phyloP scores from a whole-genome alignment of 1,284 basidiomycete genomes.

The Takashimella koratensis region DNA sequence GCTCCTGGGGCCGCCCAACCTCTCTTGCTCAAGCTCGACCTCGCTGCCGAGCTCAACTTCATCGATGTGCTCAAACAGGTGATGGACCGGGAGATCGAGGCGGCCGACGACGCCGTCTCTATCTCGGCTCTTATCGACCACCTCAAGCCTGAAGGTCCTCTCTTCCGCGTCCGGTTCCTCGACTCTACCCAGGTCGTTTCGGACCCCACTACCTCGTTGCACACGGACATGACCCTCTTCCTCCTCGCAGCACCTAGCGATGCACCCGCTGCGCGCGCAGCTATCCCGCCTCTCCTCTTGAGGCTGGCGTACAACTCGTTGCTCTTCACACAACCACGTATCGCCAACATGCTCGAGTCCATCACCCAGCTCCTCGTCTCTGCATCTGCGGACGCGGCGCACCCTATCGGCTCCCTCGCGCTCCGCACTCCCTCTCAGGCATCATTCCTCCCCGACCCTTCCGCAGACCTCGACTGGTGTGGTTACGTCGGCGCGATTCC shows the following conservation, averaged over 20 bases:
- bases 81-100: slow-evolving; percentile 70
- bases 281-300: slow-evolving; percentile 62
- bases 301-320: slow-evolving; percentile 91
- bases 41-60: slow-evolving; percentile 85
- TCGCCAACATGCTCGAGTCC: slow-evolving; percentile 78
- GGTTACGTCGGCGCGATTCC: slow-evolving; percentile 95
- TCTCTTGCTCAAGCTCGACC: slow-evolving; percentile 75
- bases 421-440: slow-evolving; percentile 73
- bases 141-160: slow-evolving; percentile 60
- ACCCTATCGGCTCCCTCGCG: slow-evolving; percentile 67
- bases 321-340: slow-evolving; percentile 77
- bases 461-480: slow-evolving; percentile 90
- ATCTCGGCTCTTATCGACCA: slow-evolving; percentile 73
- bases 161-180: slow-evolving; percentile 95
- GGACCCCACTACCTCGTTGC: slow-evolving; percentile 72
- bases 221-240: slow-evolving; percentile 84
- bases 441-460: slow-evolving; percentile 74
- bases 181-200: slow-evolving; percentile 70
- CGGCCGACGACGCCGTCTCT: slow-evolving; percentile 75
- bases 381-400: slow-evolving; percentile 60
- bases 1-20: slow-evolving; percentile 71
- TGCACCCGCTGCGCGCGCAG: slow-evolving; percentile 66
- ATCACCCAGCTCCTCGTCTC: slow-evolving; percentile 72
- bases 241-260: slow-evolving; percentile 60
- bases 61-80: slow-evolving; percentile 72